These are phyloP conservation scores for Trypanosoma cruzi DNA, from an alignment of 208 protist genomes.

Conservation along the genomic window DNA sequence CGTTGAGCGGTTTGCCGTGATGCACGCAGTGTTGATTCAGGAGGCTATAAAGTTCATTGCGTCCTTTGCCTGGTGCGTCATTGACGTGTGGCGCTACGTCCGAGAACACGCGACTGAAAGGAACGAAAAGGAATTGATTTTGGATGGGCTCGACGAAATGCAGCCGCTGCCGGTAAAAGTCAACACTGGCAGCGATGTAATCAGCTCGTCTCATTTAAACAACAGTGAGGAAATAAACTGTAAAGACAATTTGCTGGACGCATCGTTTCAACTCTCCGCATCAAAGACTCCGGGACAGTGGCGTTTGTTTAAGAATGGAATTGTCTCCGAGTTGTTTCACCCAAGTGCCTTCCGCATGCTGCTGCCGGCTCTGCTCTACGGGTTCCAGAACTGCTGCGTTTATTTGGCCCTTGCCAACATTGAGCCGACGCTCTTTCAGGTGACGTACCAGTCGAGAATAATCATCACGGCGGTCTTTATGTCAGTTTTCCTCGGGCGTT, in stretches of 20 bases:
- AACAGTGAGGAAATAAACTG: not conserved
- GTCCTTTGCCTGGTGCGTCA: constrained; percentile 17
- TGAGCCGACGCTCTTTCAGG: constrained; percentile 62
- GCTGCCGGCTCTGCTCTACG: constrained; percentile 57
- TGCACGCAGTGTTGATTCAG: constrained; percentile 27
- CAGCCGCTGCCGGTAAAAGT: not conserved
- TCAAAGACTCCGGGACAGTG: not conserved
- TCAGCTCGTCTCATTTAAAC: not conserved
- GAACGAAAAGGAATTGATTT: not conserved
- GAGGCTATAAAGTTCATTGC: constrained; percentile 17
- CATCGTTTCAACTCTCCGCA: not conserved
- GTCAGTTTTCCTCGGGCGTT: constrained; percentile 28
- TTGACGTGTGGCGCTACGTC: constrained; percentile 8
- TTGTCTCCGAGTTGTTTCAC: constrained; percentile 16
- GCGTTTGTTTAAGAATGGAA: not conserved
- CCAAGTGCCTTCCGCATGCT: constrained; percentile 36
- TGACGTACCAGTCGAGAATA: constrained; percentile 65
- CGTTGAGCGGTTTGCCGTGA: not conserved
- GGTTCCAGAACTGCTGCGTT: constrained; percentile 53
- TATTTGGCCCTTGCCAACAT: constrained; percentile 47
- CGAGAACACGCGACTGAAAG: not conserved
- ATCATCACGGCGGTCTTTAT: constrained; percentile 54
- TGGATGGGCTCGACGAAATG: not conserved
- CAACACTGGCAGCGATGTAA: not conserved
- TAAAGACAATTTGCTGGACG: not conserved